Evolutionary conservation across 1,284 basidiomycete genomes (phyloP), one percentile per base, ranked within the genome.

Genomic region (Fomitopsis pinicola): DNA sequence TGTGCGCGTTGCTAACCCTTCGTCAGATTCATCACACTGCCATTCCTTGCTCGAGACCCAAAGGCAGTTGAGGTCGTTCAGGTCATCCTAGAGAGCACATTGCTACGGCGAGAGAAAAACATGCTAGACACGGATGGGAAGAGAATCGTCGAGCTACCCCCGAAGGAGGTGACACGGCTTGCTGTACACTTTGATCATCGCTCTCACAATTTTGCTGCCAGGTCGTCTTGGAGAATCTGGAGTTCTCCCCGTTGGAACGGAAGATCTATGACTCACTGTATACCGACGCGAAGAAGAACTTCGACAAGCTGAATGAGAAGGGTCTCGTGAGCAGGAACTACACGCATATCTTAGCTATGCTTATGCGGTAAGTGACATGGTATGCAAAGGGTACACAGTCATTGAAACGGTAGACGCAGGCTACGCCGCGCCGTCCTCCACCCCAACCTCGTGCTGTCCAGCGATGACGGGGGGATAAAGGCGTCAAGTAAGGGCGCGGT

Each of bases 41-140:
- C 95, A 3, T 97, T 97, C 77, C 81, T 94, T 52, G 88, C 86
- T 40, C 88, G 86, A 42, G 95, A 97, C 72, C 87, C 91, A 0
- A 94, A 95, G 72, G 94, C 94, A 0, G 90, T 97, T 59, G 93
- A 95, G 68, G 88, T 97, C 42, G 94, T 97, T 0, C 95, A 97
- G 75, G 90, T 94, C 60, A 95, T 98, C 60, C 81, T 98, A 36
- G 94, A 97, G 72, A 92, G 87, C 44, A 85, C 94, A 46, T 79
- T 99, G 4, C 79, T 99, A 2, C 85, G 97, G n/a, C 84, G 97
- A 63, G 96, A 98, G 75, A 99, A 99, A 79, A 90, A 84, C 62
- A 97, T 95, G 92, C 86, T 86, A 52, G 97, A 97, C 75, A 82
- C 80, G 50, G 86, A 96, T 68, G 97, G 97, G 2, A 89, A 92